Evolutionary conservation across 2,329 filamentous ascomycete genomes (phyloP), one percentile per base, ranked within the genome.

Genomic region (Aspergillus alliaceus): DNA sequence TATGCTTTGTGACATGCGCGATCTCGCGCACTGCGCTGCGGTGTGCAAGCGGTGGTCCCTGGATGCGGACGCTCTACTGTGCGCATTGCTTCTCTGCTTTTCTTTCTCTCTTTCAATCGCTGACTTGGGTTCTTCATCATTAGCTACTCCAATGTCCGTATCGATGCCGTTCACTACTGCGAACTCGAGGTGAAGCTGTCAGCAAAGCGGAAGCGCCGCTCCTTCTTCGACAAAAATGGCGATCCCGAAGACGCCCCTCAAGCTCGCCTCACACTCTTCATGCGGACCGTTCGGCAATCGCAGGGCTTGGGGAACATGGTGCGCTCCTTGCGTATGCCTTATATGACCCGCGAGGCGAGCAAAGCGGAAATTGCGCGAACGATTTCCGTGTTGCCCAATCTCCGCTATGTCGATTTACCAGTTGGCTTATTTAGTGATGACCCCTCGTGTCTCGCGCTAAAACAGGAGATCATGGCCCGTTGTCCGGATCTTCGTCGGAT

Each of bases 131-230:
- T 4, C 15, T 24, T 20, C 6, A 4, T 9, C 11, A 6, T 11
- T 22, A 96, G 91, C 64, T 96, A 96, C 73, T 87, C 88, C 68
- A 93, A 91, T 79, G 87, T 98, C 64, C 90, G 93, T 58, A 95
- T 98, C 72, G 93, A 98, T 72, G 85, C 90, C 18, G 93, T 97
- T 31, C 93, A 98, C 76, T 97, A 96, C 77, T 98, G 93, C 79
- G 86, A 90, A 62, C 88, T 90, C 66, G 93, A 98, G 75, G 88
- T 90, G 58, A 80, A 89, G 65, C 84, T 96, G 34, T 85, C 90
- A 53, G 90, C 93, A 66, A 87, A 85, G 72, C 89, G 93, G 61
- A 91, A 90, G 72, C 87, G 87, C 60, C 84, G 84, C 58, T 88
- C 87, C 34, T 85, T 87, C 67, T 88, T 91, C 72, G 83, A 90